phyloP scores from a whole-genome alignment of 495 filamentous ascomycete species.

The Trichoderma virens region DNA sequence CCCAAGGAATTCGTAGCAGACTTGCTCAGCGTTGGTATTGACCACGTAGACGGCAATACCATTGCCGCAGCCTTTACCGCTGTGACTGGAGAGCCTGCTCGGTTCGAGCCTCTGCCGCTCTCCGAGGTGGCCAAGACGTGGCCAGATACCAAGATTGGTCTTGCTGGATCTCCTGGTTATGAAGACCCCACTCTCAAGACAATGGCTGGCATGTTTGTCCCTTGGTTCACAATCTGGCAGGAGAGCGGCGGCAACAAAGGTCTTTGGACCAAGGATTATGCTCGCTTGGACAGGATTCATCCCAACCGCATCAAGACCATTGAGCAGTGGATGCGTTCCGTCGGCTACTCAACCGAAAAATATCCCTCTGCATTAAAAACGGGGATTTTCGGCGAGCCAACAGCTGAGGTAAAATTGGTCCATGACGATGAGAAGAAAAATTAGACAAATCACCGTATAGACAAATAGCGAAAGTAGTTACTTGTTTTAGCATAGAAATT shows the following conservation, averaged over 20 bases:
- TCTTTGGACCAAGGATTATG: conserved; percentile 27
- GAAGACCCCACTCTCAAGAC: conserved; percentile 33
- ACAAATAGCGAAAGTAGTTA: too few species aligned
- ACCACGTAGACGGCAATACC: conserved; percentile 26
- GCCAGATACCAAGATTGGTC: conserved; percentile 22
- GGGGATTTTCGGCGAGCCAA: not conserved
- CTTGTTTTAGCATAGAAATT: too few species aligned
- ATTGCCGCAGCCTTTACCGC: conserved; percentile 30
- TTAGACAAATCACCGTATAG: too few species aligned
- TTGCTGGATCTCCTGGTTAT: conserved; percentile 17
- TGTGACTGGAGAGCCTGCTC: conserved; percentile 30
- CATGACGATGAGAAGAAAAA: too few species aligned
- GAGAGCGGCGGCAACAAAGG: conserved; percentile 18
- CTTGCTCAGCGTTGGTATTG: conserved; percentile 31
- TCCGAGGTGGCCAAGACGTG: conserved; percentile 25
- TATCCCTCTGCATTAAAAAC: conserved; percentile 13
- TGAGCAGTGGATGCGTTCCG: conserved; percentile 24
- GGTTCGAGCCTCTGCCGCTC: conserved; percentile 22
- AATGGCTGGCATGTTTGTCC: conserved; percentile 37
- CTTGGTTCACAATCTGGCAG: conserved; percentile 20
- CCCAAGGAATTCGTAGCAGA: conserved; percentile 17
- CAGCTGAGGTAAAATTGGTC: too few species aligned
- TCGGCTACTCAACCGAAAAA: conserved; percentile 16
- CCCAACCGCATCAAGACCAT: conserved; percentile 27
- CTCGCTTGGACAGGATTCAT: conserved; percentile 29